These are phyloP conservation scores for Nicotiana otophora DNA, from an alignment of 257 asterid genomes.

Conservation along the genomic window DNA sequence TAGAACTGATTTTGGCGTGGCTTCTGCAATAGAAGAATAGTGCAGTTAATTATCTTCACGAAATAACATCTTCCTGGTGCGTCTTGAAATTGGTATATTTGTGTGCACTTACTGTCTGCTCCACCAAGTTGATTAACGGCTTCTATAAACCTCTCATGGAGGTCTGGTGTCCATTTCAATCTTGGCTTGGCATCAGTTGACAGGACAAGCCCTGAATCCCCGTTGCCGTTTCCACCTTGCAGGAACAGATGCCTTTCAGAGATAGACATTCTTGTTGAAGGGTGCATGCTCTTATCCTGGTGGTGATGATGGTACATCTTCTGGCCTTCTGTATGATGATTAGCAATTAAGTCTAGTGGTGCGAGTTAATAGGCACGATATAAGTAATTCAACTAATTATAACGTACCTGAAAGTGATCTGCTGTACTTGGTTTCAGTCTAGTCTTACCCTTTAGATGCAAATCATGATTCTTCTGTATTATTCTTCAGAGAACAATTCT, in stretches of 20 bases:
- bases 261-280: conserved; percentile 52
- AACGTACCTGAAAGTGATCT: conserved; percentile 9
- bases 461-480: conserved; percentile 22
- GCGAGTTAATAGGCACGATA: background rate
- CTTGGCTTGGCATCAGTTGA: conserved; percentile 98
- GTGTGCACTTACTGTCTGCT: conserved; percentile 78
- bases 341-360: conserved; percentile 20
- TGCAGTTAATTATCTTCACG: conserved; percentile 23
- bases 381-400: background rate
- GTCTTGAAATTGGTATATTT: background rate
- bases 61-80: conserved; percentile 14
- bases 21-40: conserved; percentile 55
- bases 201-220: conserved; percentile 84
- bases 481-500: conserved; percentile 16
- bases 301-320: conserved; percentile 68
- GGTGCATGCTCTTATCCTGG: conserved; percentile 53
- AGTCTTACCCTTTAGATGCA: conserved; percentile 27
- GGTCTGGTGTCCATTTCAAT: conserved; percentile 94
- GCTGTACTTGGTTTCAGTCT: conserved; percentile 17
- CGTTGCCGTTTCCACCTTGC: conserved; percentile 58
- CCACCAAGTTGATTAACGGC: conserved; percentile 98
- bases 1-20: conserved; percentile 95
- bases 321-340: conserved; percentile 24
- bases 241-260: conserved; percentile 67
- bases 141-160: conserved; percentile 78